Conservation (phyloP, 768 basidiomycete species). For the Leucocoprinus leucothites region DNA sequence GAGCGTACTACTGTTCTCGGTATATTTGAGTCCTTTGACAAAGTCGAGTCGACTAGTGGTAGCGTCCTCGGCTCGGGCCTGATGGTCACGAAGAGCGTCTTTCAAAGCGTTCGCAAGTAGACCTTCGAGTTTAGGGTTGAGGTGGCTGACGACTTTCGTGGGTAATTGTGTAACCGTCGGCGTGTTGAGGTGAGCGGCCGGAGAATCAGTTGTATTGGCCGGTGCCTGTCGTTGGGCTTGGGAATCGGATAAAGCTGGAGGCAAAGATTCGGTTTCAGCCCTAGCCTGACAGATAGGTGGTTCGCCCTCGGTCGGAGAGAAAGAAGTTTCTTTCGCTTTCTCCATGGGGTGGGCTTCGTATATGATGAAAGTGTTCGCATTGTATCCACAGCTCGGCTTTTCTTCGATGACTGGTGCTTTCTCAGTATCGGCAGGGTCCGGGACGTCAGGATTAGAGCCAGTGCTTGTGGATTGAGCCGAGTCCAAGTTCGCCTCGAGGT, state of each 20-base stretch:
- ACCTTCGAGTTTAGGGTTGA: neutral
- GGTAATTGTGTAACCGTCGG: neutral
- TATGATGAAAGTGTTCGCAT: neutral
- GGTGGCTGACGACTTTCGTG: neutral
- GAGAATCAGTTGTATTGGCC: neutral
- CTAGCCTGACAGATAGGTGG: neutral
- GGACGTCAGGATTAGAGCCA: neutral
- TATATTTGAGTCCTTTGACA: conserved; percentile 5
- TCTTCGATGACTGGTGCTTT: neutral
- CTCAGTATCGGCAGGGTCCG: neutral
- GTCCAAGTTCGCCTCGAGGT: conserved; percentile 8
- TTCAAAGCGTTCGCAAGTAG: neutral
- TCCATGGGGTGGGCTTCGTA: neutral
- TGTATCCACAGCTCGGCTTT: neutral
- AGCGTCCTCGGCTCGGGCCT: neutral
- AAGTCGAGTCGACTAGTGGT: neutral
- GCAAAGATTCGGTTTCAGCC: too few relatives aligned
- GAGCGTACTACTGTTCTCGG: neutral
- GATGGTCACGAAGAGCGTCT: neutral
- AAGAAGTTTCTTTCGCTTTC: neutral
- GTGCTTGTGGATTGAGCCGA: neutral
- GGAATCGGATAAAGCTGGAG: too few relatives aligned
- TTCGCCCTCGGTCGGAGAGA: neutral
- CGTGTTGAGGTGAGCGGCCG: neutral
- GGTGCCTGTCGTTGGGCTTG: too few relatives aligned